Evolutionary conservation across 2,329 filamentous ascomycete genomes (phyloP).

Genomic region (Trichoderma afroharzianum): DNA sequence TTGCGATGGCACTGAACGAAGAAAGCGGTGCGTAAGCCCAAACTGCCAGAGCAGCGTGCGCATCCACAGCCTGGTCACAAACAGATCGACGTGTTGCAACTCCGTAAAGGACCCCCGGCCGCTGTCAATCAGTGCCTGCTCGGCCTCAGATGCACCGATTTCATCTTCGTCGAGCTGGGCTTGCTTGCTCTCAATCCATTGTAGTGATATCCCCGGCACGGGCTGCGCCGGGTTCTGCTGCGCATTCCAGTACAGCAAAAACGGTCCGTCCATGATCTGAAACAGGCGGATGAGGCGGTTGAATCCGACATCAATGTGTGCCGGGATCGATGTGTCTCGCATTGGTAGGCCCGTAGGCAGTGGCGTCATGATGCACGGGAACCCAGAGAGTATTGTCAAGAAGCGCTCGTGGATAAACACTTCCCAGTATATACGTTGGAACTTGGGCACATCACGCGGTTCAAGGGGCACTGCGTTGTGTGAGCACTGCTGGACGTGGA

Average conservation of each 20-base stretch:
- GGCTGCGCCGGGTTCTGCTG: constrained; percentile 26
- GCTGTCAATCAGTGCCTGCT: constrained; percentile 25
- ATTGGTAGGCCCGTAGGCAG: constrained; percentile 31
- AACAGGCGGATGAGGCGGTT: constrained; percentile 38
- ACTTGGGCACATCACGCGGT: constrained; percentile 20
- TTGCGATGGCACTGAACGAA: constrained; percentile 33
- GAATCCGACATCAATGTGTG: constrained; percentile 37
- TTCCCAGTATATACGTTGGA: constrained; percentile 26
- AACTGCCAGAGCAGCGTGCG: constrained; percentile 42
- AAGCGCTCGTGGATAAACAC: constrained; percentile 39
- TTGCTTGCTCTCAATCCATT: constrained; percentile 41
- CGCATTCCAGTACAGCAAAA: constrained; percentile 36
- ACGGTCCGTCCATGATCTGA: constrained; percentile 36
- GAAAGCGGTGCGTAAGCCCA: constrained; percentile 37
- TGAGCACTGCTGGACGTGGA: constrained; percentile 41
- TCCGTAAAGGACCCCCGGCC: constrained; percentile 33
- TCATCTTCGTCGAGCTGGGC: constrained; percentile 39
- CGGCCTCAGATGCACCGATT: constrained; percentile 28
- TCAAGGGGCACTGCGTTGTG: constrained; percentile 20
- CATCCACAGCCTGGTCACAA: constrained; percentile 40
- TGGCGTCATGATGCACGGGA: constrained; percentile 35
- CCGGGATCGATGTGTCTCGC: constrained; percentile 33
- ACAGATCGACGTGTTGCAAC: constrained; percentile 40
- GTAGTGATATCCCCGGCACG: constrained; percentile 30
- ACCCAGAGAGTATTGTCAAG: constrained; percentile 48